Evolutionary conservation across 176 grass and related monocot species (phyloP).

Genomic region (Eragrostis curvula): DNA sequence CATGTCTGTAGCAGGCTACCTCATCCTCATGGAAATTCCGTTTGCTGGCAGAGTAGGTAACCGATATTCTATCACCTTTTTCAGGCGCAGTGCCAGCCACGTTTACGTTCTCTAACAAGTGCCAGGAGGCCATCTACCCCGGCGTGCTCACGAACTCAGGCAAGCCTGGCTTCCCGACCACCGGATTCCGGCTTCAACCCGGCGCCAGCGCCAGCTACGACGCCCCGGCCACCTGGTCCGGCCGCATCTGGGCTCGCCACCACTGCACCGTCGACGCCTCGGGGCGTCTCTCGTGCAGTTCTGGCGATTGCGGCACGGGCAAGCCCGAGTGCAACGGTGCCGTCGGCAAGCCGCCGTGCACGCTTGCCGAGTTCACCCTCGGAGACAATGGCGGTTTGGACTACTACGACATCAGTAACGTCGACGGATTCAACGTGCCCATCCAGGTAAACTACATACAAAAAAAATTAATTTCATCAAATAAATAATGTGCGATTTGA

Average conservation of each 20-base stretch:
- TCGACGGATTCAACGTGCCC: constrained; percentile 73
- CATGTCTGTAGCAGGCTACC: too few species aligned
- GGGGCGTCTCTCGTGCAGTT: constrained; percentile 47
- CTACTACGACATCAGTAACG: constrained; percentile 69
- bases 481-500: not conserved
- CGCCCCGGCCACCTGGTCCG: constrained; percentile 47
- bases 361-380: constrained; percentile 65
- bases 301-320: constrained; percentile 48
- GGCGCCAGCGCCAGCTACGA: not conserved
- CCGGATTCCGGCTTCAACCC: constrained; percentile 42
- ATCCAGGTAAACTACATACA: constrained; percentile 12
- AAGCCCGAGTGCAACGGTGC: constrained; percentile 40
- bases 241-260: constrained; percentile 57
- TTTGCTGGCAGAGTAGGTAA: too few species aligned
- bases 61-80: not conserved
- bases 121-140: constrained; percentile 53
- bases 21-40: too few species aligned
- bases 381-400: constrained; percentile 36
- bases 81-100: constrained; percentile 41
- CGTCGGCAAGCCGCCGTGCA: constrained; percentile 34
- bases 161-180: constrained; percentile 36
- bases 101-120: constrained; percentile 59
- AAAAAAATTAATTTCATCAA: too few species aligned
- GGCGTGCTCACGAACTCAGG: constrained; percentile 33
- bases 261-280: constrained; percentile 36